Evolutionary conservation across 2,329 filamentous ascomycete species (phyloP).

Genomic region (Achaetomium macrosporum): DNA sequence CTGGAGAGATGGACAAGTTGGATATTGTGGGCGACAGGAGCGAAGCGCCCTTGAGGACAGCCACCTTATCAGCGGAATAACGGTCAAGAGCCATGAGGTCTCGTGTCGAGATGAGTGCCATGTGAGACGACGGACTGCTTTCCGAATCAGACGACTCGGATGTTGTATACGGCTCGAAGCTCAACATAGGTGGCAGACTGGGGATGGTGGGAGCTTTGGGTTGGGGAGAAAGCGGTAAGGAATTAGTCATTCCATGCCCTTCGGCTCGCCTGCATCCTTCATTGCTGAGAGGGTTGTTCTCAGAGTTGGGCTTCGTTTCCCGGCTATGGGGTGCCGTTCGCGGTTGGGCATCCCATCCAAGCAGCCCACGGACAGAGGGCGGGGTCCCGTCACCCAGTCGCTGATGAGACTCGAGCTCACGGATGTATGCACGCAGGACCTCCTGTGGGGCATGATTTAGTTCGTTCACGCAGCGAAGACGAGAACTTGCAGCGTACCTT

Average conservation of each 20-base stretch:
- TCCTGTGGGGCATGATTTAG: slow-evolving; percentile 37
- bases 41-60: slow-evolving; percentile 37
- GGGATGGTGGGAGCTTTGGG: slow-evolving; percentile 17
- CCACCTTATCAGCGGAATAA: slow-evolving; percentile 34
- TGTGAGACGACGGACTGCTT: slow-evolving; percentile 32
- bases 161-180: slow-evolving; percentile 31
- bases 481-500: slow-evolving; percentile 40
- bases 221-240: background rate
- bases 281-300: slow-evolving; percentile 9
- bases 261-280: slow-evolving; percentile 6
- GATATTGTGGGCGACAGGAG: slow-evolving; percentile 33
- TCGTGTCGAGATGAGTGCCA: slow-evolving; percentile 48
- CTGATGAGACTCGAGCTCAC: slow-evolving; percentile 49
- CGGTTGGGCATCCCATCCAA: slow-evolving; percentile 38
- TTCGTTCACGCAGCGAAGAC: background rate
- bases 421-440: slow-evolving; percentile 55
- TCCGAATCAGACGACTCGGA: slow-evolving; percentile 32
- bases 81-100: slow-evolving; percentile 47
- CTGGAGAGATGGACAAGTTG: slow-evolving; percentile 35
- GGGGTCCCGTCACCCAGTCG: slow-evolving; percentile 38
- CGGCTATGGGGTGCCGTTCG: slow-evolving; percentile 16
- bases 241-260: slow-evolving; percentile 10
- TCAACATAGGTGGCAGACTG: slow-evolving; percentile 4
- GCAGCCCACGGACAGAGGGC: slow-evolving; percentile 47
- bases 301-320: slow-evolving; percentile 10